Percentiles rank a stretch among this genome's conserved stretches.
These are phyloP conservation scores for Ascochyta clinopodiicola DNA, from an alignment of 2,329 filamentous ascomycete genomes.

Conservation along the genomic window DNA sequence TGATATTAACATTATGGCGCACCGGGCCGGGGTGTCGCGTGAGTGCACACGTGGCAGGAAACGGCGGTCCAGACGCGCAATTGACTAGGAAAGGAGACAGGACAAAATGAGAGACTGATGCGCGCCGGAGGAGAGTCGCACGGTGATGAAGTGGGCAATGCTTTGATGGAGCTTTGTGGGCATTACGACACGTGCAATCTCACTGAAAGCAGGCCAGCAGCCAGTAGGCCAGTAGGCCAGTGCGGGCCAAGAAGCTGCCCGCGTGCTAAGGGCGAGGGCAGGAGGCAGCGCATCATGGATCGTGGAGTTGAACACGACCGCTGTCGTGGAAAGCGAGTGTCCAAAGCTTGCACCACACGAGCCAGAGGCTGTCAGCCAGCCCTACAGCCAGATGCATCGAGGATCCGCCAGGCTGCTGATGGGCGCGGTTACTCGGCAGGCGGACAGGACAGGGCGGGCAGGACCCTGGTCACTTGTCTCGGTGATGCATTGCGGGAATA, in stretches of 20 bases:
- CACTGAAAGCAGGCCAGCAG: slow-evolving; percentile 2
- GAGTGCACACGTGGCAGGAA: slow-evolving; percentile 27
- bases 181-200: slow-evolving; percentile 14
- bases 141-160: slow-evolving; percentile 10
- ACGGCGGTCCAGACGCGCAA: slow-evolving; percentile 17
- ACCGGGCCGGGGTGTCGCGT: slow-evolving; percentile 31
- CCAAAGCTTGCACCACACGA: not conserved
- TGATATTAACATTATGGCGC: slow-evolving; percentile 42
- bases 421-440: slow-evolving; percentile 13
- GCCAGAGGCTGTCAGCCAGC: not conserved
- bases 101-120: slow-evolving; percentile 25
- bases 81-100: slow-evolving; percentile 21
- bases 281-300: slow-evolving; percentile 2
- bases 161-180: slow-evolving; percentile 11
- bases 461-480: slow-evolving; percentile 8
- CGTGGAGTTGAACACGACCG: not conserved
- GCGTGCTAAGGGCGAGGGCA: slow-evolving; percentile 6
- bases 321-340: not conserved
- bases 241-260: slow-evolving; percentile 12
- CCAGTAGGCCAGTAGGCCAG: not conserved
- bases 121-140: slow-evolving; percentile 14
- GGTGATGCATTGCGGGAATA: slow-evolving; percentile 12
- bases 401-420: slow-evolving; percentile 10
- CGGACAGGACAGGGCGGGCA: not conserved
- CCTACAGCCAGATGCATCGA: not conserved